Evolutionary conservation across 495 filamentous ascomycete species (phyloP), one percentile per base, ranked within the genome.

Genomic region (Eremomyces bilateralis): DNA sequence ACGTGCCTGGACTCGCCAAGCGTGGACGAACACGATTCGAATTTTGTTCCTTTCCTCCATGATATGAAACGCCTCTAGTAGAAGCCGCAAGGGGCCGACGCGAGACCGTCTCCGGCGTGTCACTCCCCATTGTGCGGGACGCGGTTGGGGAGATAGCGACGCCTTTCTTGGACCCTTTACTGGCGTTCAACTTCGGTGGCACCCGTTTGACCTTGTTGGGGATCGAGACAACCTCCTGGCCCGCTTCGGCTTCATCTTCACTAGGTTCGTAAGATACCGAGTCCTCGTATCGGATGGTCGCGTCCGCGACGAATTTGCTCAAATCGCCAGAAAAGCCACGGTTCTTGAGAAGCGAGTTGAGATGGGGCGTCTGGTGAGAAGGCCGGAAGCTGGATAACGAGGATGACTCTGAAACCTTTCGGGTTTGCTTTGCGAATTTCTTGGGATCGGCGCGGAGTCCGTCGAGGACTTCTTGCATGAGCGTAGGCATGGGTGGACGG

Each of bases 281-380:
- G n/a, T n/a, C n/a, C n/a, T n/a, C n/a, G 16, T 28, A 28, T 11
- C 11, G 21, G 11, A 25, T 31, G 16, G 12, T 75, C 16, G 65
- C 72, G 44, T 64, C 63, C 19, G 39, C 57, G 36, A 73, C 63
- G 16, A 79, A 53, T 21, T 73, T 62, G 35, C 56, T n/a, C n/a
- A 51, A 34, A 88, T 53, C 41, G 34, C 71, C 62, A 35, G 54
- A 56, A 36, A 73, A 63, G 21, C 74, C 80, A 42, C 61, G 65
- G 37, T 62, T 67, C 34, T 67, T 60, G 57, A 84, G 65, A 35
- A 80, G 50, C 8, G 66, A 64, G 21, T 79, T 83, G 10, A 93
- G 62, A 51, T 81, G 67, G 4, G 83, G 82, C 2, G 71, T 72
- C n/a, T 67, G 65, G 11, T 71, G 57, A 10, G 80, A 80, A 15